A percentile compares a stretch with the other conserved stretches of the same genome.
These are phyloP conservation scores for Neobulgaria alba DNA, from an alignment of 2,329 filamentous ascomycete genomes.

Conservation along the genomic window DNA sequence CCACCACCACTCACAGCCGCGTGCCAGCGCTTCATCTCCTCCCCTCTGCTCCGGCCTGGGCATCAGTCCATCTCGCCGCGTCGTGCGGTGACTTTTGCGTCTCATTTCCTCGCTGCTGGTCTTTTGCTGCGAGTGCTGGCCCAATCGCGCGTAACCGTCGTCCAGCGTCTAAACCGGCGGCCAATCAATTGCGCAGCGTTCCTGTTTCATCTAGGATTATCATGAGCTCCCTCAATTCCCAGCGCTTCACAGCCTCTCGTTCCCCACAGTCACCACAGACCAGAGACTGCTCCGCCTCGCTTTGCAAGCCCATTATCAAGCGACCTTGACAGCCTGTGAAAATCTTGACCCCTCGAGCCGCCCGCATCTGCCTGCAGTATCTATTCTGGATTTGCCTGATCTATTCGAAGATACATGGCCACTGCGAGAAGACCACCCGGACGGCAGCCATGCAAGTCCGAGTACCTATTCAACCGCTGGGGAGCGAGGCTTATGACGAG, in stretches of 20 bases:
- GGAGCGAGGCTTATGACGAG: conserved; percentile 14
- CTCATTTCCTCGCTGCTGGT: background rate
- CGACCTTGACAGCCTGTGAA: conserved; percentile 14
- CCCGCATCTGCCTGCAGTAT: conserved; percentile 10
- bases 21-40: background rate
- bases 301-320: conserved; percentile 10
- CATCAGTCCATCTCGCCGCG: background rate
- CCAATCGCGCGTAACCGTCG: background rate
- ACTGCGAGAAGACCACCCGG: conserved; percentile 13
- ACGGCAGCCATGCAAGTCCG: conserved; percentile 4
- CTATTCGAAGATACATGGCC: conserved; percentile 27
- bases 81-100: background rate
- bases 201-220: conserved; percentile 1
- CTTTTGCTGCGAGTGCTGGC: too few species aligned
- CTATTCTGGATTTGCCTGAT: conserved; percentile 13
- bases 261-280: conserved; percentile 7
- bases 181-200: background rate
- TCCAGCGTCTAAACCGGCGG: background rate
- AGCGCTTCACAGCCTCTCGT: conserved; percentile 23
- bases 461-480: conserved; percentile 6
- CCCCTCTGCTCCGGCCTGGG: background rate
- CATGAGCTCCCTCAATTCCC: conserved; percentile 6
- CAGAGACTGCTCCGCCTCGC: conserved; percentile 21
- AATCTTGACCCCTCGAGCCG: conserved; percentile 16
- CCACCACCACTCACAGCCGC: background rate